phyloP scores from a whole-genome alignment of 2,329 filamentous ascomycete species.

The Alternaria angustiovoidea region DNA sequence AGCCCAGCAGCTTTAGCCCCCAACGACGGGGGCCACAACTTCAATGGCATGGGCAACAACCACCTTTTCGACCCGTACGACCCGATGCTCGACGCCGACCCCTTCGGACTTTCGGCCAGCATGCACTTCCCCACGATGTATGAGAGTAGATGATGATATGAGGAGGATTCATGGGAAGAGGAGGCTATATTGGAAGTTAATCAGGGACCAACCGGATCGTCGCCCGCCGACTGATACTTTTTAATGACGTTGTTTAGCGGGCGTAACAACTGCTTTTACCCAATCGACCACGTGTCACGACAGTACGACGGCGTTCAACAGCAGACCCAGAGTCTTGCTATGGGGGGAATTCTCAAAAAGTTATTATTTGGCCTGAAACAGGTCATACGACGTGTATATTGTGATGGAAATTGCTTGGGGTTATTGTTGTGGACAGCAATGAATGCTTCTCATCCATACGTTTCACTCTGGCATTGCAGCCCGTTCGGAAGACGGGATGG shows the following conservation, averaged over 20 bases:
- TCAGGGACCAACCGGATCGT: constrained; percentile 6
- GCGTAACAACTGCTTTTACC: constrained; percentile 29
- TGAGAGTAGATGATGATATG: constrained; percentile 50
- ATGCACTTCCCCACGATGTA: constrained; percentile 92
- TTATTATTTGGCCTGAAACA: constrained; percentile 22
- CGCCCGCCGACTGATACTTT: constrained; percentile 9
- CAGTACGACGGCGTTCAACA: constrained; percentile 38
- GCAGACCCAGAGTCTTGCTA: constrained; percentile 12
- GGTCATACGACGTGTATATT: constrained; percentile 13
- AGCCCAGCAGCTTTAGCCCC: constrained; percentile 44
- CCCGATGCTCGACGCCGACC: constrained; percentile 88
- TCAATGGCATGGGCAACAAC: constrained; percentile 58
- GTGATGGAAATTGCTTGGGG: constrained; percentile 11
- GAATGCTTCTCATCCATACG: constrained; percentile 1
- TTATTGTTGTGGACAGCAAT: not conserved
- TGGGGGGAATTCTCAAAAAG: constrained; percentile 38
- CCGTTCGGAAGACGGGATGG: constrained; percentile 18
- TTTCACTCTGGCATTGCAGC: constrained; percentile 16
- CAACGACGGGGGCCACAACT: constrained; percentile 47
- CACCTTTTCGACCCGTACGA: constrained; percentile 76
- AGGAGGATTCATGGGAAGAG: constrained; percentile 21
- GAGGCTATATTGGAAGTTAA: constrained; percentile 9
- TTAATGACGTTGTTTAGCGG: constrained; percentile 45
- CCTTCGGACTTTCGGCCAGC: constrained; percentile 89
- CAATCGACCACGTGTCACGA: constrained; percentile 19